phyloP scores from a whole-genome alignment of 148 eudicot species.

The Camellia lanceoleosa region DNA sequence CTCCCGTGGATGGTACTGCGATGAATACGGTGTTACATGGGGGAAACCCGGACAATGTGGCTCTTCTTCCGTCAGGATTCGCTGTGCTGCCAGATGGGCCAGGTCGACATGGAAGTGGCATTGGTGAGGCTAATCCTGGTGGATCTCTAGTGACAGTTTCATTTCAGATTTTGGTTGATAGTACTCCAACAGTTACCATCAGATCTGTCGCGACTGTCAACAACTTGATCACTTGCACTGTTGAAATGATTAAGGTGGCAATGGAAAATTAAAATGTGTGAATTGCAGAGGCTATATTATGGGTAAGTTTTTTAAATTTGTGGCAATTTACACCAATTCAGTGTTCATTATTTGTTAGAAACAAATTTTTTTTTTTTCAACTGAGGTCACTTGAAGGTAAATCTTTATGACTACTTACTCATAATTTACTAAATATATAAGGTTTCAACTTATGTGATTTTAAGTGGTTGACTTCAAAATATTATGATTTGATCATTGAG shows the following conservation, averaged over 20 bases:
- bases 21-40: slow-evolving; percentile 59
- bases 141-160: slow-evolving; percentile 43
- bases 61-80: slow-evolving; percentile 84
- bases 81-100: slow-evolving; percentile 78
- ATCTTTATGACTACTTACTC: too few relatives aligned
- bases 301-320: slow-evolving; percentile 4
- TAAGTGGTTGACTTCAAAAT: too few relatives aligned
- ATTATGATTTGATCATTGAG: too few relatives aligned
- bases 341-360: too few relatives aligned
- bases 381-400: too few relatives aligned
- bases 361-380: too few relatives aligned
- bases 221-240: slow-evolving; percentile 32
- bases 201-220: slow-evolving; percentile 32
- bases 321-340: too few relatives aligned
- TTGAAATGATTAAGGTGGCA: slow-evolving; percentile 31
- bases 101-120: slow-evolving; percentile 5
- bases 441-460: not conserved
- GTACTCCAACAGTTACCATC: slow-evolving; percentile 21
- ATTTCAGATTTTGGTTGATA: slow-evolving; percentile 42
- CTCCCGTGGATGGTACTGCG: slow-evolving; percentile 54
- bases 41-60: slow-evolving; percentile 68
- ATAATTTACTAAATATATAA: not conserved
- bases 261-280: not conserved
- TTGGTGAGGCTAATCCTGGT: slow-evolving; percentile 9
- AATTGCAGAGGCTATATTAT: not conserved